Evolutionary conservation across 306 rosid species (phyloP).

Genomic region (Datisca glomerata): DNA sequence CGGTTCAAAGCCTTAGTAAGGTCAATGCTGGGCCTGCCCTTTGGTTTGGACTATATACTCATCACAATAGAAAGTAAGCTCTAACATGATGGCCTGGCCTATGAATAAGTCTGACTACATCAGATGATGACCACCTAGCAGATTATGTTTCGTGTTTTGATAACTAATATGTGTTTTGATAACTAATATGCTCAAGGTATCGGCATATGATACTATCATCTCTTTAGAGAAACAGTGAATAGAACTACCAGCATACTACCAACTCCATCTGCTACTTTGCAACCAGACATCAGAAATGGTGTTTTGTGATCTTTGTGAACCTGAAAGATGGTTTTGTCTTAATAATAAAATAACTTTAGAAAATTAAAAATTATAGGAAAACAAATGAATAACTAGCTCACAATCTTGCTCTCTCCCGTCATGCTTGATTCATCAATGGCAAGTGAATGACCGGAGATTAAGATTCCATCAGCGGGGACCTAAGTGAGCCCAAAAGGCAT

Average conservation of each 20-base stretch:
- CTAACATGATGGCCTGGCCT: too few relatives aligned
- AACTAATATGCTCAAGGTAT: too few relatives aligned
- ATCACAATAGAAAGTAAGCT: too few relatives aligned
- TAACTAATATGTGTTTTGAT: too few relatives aligned
- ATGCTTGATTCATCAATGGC: conserved; percentile 96
- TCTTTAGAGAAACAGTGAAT: background rate
- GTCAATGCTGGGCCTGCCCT: too few relatives aligned
- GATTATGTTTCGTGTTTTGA: too few relatives aligned
- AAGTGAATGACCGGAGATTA: conserved; percentile 77
- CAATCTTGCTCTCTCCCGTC: conserved; percentile 99
- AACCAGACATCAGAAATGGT: conserved; percentile 97
- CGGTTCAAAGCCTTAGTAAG: too few relatives aligned
- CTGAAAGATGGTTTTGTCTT: conserved; percentile 37
- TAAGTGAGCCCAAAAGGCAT: conserved; percentile 13
- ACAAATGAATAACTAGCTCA: conserved; percentile 28
- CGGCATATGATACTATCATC: too few relatives aligned
- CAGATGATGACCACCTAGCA: too few relatives aligned
- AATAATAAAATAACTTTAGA: conserved; percentile 21
- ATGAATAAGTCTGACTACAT: too few relatives aligned
- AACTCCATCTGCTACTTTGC: conserved; percentile 97
- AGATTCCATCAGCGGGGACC: conserved; percentile 97
- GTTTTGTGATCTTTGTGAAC: conserved; percentile 71
- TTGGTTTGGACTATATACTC: too few relatives aligned
- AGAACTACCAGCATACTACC: conserved; percentile 82
- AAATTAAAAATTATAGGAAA: too few relatives aligned